Percentiles rank a stretch among this genome's conserved stretches.
Conservation (phyloP, 495 filamentous ascomycete genomes). For the Evansstolkia leycettana region DNA sequence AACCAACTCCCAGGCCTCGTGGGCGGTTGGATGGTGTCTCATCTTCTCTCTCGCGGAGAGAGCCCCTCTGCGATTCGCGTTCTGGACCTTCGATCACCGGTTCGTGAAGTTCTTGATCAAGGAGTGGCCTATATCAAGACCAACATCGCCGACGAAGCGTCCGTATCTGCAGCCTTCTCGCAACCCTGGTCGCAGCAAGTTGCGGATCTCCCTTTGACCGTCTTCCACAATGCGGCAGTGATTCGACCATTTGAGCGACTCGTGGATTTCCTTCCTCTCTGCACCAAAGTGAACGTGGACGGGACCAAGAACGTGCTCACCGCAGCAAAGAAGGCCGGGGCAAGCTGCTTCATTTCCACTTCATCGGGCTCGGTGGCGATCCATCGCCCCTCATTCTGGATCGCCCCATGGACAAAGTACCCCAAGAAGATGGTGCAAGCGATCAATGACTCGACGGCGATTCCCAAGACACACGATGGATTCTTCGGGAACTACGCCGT, state of each 20-base stretch:
- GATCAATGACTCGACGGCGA: constrained; percentile 30
- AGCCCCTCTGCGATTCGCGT: constrained; percentile 40
- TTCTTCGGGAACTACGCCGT: constrained; percentile 47
- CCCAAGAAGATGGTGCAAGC: constrained; percentile 30
- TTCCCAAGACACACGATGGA: constrained; percentile 29
- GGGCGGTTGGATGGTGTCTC: constrained; percentile 41
- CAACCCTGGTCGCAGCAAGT: constrained; percentile 36
- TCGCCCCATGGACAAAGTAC: constrained; percentile 31
- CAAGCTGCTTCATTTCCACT: constrained; percentile 41
- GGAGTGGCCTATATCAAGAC: constrained; percentile 36
- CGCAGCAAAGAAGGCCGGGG: constrained; percentile 31
- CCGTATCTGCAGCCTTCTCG: constrained; percentile 33
- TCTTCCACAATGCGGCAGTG: constrained; percentile 45
- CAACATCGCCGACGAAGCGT: constrained; percentile 37
- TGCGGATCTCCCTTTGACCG: constrained; percentile 36
- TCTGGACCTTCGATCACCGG: constrained; percentile 36
- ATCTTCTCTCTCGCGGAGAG: constrained; percentile 43
- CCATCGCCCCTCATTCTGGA: constrained; percentile 31
- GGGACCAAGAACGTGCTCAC: constrained; percentile 39
- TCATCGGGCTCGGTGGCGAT: constrained; percentile 41
- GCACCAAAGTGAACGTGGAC: constrained; percentile 40
- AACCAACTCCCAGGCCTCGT: constrained; percentile 35
- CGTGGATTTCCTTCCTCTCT: constrained; percentile 27
- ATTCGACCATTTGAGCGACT: constrained; percentile 39
- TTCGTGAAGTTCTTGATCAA: constrained; percentile 23